Percentiles rank a stretch among this genome's conserved stretches.
phyloP scores from a whole-genome alignment of 495 filamentous ascomycete species.

The Collariella sp. region DNA sequence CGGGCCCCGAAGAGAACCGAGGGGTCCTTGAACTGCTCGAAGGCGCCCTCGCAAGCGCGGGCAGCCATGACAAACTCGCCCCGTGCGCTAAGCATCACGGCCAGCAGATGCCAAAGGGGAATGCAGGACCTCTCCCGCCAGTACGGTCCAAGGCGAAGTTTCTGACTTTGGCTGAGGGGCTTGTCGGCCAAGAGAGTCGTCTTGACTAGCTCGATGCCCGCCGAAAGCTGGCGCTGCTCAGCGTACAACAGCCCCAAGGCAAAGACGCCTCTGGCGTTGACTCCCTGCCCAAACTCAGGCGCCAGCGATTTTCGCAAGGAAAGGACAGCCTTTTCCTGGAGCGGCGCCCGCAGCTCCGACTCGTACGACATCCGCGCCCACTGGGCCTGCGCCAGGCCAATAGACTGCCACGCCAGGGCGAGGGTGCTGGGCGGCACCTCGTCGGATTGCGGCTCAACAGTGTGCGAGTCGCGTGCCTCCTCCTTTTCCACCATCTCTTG shows the following conservation, averaged over 20 bases:
- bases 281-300: constrained; percentile 50
- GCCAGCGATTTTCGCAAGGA: constrained; percentile 63
- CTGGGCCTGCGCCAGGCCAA: constrained; percentile 73
- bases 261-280: constrained; percentile 64
- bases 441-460: constrained; percentile 21
- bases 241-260: constrained; percentile 70
- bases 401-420: constrained; percentile 63
- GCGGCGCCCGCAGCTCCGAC: constrained; percentile 54
- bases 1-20: constrained; percentile 47
- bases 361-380: constrained; percentile 78
- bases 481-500: constrained; percentile 49
- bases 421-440: constrained; percentile 46
- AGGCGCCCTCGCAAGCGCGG: constrained; percentile 76
- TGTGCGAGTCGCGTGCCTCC: constrained; percentile 17
- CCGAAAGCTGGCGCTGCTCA: constrained; percentile 66
- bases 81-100: constrained; percentile 73
- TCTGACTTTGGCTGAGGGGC: constrained; percentile 25
- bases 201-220: constrained; percentile 69
- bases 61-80: constrained; percentile 75
- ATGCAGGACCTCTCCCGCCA: constrained; percentile 51
- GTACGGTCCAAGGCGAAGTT: constrained; percentile 32
- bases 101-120: constrained; percentile 77
- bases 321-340: constrained; percentile 63
- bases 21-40: constrained; percentile 69
- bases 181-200: constrained; percentile 43